phyloP scores from a whole-genome alignment of 2,329 filamentous ascomycete genomes.

The Fusarium oxysporum region DNA sequence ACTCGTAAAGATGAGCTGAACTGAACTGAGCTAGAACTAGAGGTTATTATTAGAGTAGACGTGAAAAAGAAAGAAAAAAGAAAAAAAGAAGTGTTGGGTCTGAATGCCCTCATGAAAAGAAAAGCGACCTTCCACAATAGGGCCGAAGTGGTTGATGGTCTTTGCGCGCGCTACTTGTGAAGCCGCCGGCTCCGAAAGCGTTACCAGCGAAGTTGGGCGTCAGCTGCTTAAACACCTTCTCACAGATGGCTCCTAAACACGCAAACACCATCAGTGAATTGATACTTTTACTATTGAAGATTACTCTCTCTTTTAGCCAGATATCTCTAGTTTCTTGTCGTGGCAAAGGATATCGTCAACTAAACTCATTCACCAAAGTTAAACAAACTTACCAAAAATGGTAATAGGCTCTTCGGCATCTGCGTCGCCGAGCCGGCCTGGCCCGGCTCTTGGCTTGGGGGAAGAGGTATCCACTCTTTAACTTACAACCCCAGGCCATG shows the following conservation, averaged over 20 bases:
- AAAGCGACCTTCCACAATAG: conserved; percentile 23
- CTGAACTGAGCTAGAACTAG: background rate
- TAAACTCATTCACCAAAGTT: background rate
- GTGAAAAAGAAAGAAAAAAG: background rate
- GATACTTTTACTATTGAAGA: background rate
- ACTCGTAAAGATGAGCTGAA: background rate
- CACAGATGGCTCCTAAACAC: background rate
- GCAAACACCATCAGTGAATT: background rate
- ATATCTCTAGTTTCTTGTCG: background rate
- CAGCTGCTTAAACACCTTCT: background rate
- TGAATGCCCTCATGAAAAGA: conserved; percentile 1
- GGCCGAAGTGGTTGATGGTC: conserved; percentile 26
- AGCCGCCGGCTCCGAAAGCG: background rate
- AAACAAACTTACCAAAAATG: conserved; percentile 13
- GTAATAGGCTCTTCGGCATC: conserved; percentile 19
- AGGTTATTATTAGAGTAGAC: background rate
- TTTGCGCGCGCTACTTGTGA: conserved; percentile 15
- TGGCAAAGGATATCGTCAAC: conserved; percentile 1
- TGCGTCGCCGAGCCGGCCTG: conserved; percentile 36
- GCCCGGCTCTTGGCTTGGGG: conserved; percentile 30
- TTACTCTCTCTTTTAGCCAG: background rate
- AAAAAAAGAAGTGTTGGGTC: background rate
- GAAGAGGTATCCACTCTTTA: conserved; percentile 9
- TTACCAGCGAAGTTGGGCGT: background rate
- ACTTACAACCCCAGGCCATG: conserved; percentile 3